These are phyloP conservation scores for Panaeolus papilionaceus DNA, from an alignment of 768 basidiomycete genomes.

Conservation along the genomic window DNA sequence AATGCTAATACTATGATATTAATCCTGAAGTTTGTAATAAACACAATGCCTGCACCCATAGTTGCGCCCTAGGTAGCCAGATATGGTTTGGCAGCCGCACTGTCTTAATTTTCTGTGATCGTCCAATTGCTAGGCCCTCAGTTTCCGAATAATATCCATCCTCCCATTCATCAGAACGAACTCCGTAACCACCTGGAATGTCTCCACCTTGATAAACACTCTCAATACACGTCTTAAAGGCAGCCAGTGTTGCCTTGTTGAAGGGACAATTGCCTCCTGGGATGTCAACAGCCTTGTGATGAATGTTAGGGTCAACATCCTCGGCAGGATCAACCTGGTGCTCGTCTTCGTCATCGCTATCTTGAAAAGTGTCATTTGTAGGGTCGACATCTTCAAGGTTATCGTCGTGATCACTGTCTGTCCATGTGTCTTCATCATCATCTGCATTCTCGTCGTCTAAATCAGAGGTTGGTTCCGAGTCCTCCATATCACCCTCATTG, in stretches of 20 bases:
- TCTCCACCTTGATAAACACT: not conserved
- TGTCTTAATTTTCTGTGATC: not conserved
- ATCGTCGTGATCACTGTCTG: no score
- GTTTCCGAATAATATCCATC: not conserved
- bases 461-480: no score
- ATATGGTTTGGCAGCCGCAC: conserved; percentile 12
- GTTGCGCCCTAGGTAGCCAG: conserved; percentile 13
- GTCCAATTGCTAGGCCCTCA: not conserved
- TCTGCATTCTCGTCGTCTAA: no score
- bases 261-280: conserved; percentile 23
- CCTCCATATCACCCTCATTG: no score
- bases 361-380: no score
- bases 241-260: not conserved
- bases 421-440: no score
- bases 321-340: not conserved
- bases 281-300: conserved; percentile 24
- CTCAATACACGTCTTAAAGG: conserved; percentile 10
- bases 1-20: not conserved
- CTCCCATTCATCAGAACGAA: conserved; percentile 16
- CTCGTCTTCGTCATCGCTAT: not conserved
- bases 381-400: no score
- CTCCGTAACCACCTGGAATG: conserved; percentile 16
- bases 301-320: conserved; percentile 26
- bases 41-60: conserved; percentile 17
- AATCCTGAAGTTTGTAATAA: not conserved